Evolutionary conservation across 2,329 filamentous ascomycete species (phyloP), one percentile per base, ranked within the genome.

Genomic region (Hortaea sp.): DNA sequence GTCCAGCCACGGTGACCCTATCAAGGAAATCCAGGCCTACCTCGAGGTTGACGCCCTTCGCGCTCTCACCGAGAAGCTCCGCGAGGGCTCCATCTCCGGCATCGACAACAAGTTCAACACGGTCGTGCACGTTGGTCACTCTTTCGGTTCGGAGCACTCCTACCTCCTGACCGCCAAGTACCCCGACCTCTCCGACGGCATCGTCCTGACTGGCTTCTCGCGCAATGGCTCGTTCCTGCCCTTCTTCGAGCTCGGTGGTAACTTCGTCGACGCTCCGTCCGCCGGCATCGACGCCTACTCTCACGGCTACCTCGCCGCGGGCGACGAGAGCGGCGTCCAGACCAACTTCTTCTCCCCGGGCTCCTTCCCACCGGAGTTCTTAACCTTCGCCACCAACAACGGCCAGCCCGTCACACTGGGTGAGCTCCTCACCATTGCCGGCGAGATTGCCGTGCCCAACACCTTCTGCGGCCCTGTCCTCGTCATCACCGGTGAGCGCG

Each of bases 101-200:
- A 60, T 75, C n/a, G 58, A 58, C 29, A 53, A 60, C 41, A 52
- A 39, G 13, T 70, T 67, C 53, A 44, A 63, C 6, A 69, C 74
- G 55, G 64, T 78, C 27, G 66, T 79, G 6, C 79, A 84, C 58
- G 69, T 81, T 11, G 81, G 80, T 9, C 79, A 84, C 66, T 79
- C 75, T 0, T 84, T 80, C 53, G 81, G 81, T 30, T 79, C 78
- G 0, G 63, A 72, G 5, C 75, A 78, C 53, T 75, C 72, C 2
- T 81, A 78, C 61, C 70, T 65, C 41, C 67, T 84, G 13, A 72
- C 75, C 6, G 69, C 69, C 41, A 58, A 66, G 47, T 66, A 78
- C 54, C 77, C 78, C 1, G 57, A 69, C 45, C 64, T 76, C 47
- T 77, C 74, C 34, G 73, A 82, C 50, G 77, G 72, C 35, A 67